Evolutionary conservation across 2,329 filamentous ascomycete species (phyloP), one percentile per base, ranked within the genome.

Genomic region (Ophiostoma sp.): DNA sequence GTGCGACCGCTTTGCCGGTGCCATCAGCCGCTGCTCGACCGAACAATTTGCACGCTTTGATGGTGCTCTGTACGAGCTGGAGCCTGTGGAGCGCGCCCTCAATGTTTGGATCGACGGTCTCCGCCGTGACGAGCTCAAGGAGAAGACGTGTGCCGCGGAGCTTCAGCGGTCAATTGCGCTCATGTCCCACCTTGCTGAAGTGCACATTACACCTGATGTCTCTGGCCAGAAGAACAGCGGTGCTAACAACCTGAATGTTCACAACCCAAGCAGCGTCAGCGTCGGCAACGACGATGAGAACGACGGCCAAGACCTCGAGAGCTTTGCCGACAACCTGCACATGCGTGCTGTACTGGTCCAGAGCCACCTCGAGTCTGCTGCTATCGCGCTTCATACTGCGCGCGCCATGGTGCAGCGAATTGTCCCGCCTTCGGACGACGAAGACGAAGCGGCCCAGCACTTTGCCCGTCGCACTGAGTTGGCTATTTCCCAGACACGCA

Each of bases 21-120:
- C 90, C 70, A 92, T 97, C 74, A 89, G 85, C 73, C 87, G 87
- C 73, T 96, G 92, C 78, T 89, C 90, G 2, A 82, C 90, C 0
- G 87, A 91, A 64, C 86, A 92, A 69, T 98, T 98, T 76, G 84
- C 85, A 63, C 87, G 83, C 72, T 95, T 92, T 73, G 89, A 92
- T 74, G 88, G 89, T 58, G 91, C 93, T 2, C 79, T 95, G 69
- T 91, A 92, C 73, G 95, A 98, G 77, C 82, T 98, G 66, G 92
- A 97, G 76, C 92, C 93, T 0, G 92, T 98, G 11, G 95, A 99
- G 79, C 86, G 93, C 69, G 91, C 91, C 0, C 79, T 98, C 65
- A 97, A 97, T 75, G 85, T 85, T 68, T 97, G 93, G 87, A 91
- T 98, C 68, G 93, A 97, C 72, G 87, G 87, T 5, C 77, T 97